Evolutionary conservation across 495 filamentous ascomycete genomes (phyloP).

Genomic region (Penicillium canariense): DNA sequence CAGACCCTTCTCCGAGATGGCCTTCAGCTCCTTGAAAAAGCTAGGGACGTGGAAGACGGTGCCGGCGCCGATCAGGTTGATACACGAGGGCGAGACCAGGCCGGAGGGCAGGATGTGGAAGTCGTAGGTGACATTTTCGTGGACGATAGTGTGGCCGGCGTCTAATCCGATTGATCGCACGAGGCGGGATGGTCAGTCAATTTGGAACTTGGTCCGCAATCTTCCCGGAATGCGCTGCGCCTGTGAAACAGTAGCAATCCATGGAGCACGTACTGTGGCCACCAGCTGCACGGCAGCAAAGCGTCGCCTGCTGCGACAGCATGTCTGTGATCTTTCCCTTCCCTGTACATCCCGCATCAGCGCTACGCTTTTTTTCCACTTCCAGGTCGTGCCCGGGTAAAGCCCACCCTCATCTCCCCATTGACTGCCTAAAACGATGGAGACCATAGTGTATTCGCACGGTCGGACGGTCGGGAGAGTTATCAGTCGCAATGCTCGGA

Average conservation of each 20-base stretch:
- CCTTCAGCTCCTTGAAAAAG: conserved; percentile 83
- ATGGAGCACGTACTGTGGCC: conserved; percentile 57
- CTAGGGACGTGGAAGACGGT: conserved; percentile 80
- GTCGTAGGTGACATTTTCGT: conserved; percentile 58
- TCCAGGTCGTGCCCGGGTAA: not conserved
- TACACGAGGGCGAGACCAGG: conserved; percentile 70
- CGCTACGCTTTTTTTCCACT: not conserved
- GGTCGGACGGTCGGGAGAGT: not conserved
- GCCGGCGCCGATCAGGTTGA: conserved; percentile 84
- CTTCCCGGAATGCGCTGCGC: not conserved
- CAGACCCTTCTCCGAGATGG: conserved; percentile 70
- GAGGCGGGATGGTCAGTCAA: conserved; percentile 11
- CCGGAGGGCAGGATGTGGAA: conserved; percentile 75
- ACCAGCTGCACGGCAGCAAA: conserved; percentile 63
- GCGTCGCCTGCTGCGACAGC: conserved; percentile 54
- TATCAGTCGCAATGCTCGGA: conserved; percentile 8
- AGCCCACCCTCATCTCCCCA: conserved; percentile 65
- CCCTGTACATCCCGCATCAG: conserved; percentile 28
- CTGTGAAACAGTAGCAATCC: not conserved
- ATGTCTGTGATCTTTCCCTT: conserved; percentile 74
- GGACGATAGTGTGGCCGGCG: conserved; percentile 59
- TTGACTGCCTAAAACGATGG: conserved; percentile 62
- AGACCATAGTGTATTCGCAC: conserved; percentile 45
- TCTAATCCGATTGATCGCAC: conserved; percentile 25
- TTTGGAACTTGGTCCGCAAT: not conserved